A percentile compares a stretch with the other conserved stretches of the same genome.
Conservation (phyloP, 805 yeast genomes). For the Yarrowia phangngaensis region DNA sequence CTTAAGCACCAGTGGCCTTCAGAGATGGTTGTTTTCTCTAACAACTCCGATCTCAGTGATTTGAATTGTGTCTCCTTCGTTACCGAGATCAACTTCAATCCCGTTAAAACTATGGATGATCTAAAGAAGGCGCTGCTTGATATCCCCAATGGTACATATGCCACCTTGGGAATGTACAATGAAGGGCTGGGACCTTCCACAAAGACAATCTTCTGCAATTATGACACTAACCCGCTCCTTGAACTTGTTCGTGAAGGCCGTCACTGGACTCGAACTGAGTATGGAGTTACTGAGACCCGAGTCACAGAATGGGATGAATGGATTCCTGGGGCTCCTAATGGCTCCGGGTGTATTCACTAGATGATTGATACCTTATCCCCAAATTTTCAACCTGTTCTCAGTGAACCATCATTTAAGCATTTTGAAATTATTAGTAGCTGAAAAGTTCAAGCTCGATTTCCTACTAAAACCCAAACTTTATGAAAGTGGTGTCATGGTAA, state of each 20-base stretch:
- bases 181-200: constrained; percentile 83
- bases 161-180: constrained; percentile 70
- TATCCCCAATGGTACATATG: constrained; percentile 71
- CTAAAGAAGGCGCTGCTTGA: constrained; percentile 58
- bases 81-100: constrained; percentile 75
- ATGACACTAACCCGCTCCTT: constrained; percentile 66
- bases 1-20: constrained; percentile 70
- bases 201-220: constrained; percentile 72
- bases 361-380: no score
- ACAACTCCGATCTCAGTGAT: constrained; percentile 61
- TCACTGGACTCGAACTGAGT: constrained; percentile 17
- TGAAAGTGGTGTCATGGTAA: no score
- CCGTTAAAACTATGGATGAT: constrained; percentile 62
- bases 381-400: no score
- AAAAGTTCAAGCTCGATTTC: no score
- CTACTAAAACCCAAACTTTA: no score
- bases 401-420: no score
- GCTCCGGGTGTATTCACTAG: no score
- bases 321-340: no score
- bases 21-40: constrained; percentile 59
- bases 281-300: constrained; percentile 5
- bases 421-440: no score
- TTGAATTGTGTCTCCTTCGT: constrained; percentile 71
- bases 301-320: constrained; percentile 24
- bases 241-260: constrained; percentile 43